Conservation (phyloP, 768 basidiomycete genomes). For the Macrocybe gigantea region DNA sequence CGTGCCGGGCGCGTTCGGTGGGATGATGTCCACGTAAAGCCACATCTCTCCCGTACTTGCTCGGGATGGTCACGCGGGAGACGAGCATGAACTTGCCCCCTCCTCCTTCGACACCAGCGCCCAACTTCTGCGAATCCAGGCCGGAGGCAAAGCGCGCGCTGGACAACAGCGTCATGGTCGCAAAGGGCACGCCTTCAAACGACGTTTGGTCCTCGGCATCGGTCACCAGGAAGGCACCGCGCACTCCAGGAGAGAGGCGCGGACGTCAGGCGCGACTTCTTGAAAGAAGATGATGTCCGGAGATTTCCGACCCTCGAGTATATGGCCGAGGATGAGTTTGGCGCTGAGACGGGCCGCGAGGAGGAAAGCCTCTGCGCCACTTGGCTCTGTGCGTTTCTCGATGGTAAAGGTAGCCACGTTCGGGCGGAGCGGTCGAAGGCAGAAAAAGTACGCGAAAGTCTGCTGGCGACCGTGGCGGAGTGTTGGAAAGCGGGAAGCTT, state of each 20-base stretch:
- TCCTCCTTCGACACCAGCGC: slow-evolving; percentile 10
- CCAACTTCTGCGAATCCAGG: slow-evolving; percentile 12
- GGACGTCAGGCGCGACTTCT: slow-evolving; percentile 28
- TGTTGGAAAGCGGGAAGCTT: too few relatives aligned
- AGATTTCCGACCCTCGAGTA: slow-evolving; percentile 22
- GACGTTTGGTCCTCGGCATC: slow-evolving; percentile 31
- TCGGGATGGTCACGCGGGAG: slow-evolving; percentile 25
- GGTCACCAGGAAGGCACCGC: slow-evolving; percentile 23
- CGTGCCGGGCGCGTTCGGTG: slow-evolving; percentile 15
- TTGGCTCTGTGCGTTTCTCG: slow-evolving; percentile 7
- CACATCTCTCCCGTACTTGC: slow-evolving; percentile 30
- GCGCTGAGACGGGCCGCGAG: slow-evolving; percentile 21
- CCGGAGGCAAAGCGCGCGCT: slow-evolving; percentile 22
- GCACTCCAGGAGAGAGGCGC: slow-evolving; percentile 28
- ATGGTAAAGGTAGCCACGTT: slow-evolving; percentile 17
- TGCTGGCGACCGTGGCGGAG: not conserved
- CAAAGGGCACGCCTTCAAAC: slow-evolving; percentile 25
- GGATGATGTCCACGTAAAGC: slow-evolving; percentile 29
- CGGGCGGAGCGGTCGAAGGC: slow-evolving; percentile 17
- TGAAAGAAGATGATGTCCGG: slow-evolving; percentile 34
- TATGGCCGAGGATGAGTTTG: slow-evolving; percentile 25
- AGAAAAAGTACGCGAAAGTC: slow-evolving; percentile 11
- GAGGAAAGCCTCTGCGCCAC: slow-evolving; percentile 16
- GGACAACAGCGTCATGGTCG: slow-evolving; percentile 33
- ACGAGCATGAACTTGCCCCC: slow-evolving; percentile 24